Base-by-base conservation (phyloP, 345 rosid genomes). In the Linum tenue region DNA sequence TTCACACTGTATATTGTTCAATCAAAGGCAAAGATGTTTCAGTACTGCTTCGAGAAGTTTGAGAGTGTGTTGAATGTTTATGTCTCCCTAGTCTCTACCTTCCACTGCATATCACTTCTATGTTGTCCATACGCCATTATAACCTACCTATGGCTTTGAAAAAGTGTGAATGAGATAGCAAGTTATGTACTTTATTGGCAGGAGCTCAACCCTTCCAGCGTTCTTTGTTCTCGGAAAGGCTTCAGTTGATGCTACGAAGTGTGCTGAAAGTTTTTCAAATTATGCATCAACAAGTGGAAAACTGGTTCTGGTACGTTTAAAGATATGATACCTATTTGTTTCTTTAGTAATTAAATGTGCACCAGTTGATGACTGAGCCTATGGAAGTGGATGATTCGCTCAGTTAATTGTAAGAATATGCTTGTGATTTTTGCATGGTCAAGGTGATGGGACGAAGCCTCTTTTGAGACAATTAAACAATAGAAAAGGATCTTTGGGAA, bases 171-270 rank as follows among this genome's bases (percentile, higher is more conserved):
- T 43, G 2, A 11, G 50, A 43, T 43, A 43, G 6, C 17, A 56
- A 37, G 35, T 5, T 31, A 16, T 37, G 5, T 44, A 55, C 1
- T 16, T 57, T 60, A 69, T 64, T 65, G 22, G 77, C 82, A 92
- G 96, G 76, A 88, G 97, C 48, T 82, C 98, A 37, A 84, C 69
- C 2, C 83, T 87, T 76, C 90, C 96, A 1, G 90, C 98, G 60
- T 86, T 86, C 76, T 86, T 81, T 71, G 96, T 88, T 64, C 84
- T 88, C 2, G 98, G 98, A 64, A 88, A 85, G 73, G 89, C 85
- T 72, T 72, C 90, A 37, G 73, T 88, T 68, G 76, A 58, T 3
- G 53, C 70, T 48, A 67, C 88, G 2, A 72, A 53, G 31, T 91
- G 85, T 55, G 78, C 79, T 5, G 65, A 83, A 57, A 84, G 75